Evolutionary conservation across 768 basidiomycete species (phyloP), one percentile per base, ranked within the genome.

Genomic region (Atractiella rhizophila): DNA sequence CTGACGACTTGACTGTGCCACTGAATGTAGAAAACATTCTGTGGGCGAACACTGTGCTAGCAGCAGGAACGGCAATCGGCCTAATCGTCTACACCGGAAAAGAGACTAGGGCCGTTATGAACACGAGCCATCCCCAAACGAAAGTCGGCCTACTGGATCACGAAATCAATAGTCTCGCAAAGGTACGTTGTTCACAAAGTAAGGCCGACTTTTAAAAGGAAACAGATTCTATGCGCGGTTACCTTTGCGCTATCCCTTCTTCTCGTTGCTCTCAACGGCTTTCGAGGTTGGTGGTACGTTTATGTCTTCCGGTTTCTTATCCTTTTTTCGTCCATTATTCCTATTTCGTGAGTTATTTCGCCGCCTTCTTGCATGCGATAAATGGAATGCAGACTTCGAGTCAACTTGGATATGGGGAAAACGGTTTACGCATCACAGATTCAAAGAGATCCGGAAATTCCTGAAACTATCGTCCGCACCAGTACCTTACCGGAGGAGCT

Each of bases 341-440:
- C 91, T 20, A 98, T 98, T 62, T 88, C 83, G 88, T 81, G 37
- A 40, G 74, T 57, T 31, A 19, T 23, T 33, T 23, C 15, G 18
- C 10, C 25, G 36, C n/a, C 35, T 23, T n/a, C 21, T 26, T 24
- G 15, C 20, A 4, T 28, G 27, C 37, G 8, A 35, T 18, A 4
- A 19, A 33, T 15, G 10, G 19, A 12, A 31, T 18, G 5, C 56
- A 94, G 86, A 66, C 64, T 98, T 41, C 78, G 91, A n/a, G 88
- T 98, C 39, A 98, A 98, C 52, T 68, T 98, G 39, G 91, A 98
- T 58, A 96, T 98, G 86, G 91, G 91, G 42, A 98, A 98, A 62
- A 96, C 86, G 1, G 78, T 96, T 31, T 98, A 98, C 52, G 85
- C 82, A 0, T 74, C 78, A 31, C 79, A 85, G 49, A 96, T 96